These are phyloP conservation scores for Xylaria sp. DNA, from an alignment of 2,329 filamentous ascomycete genomes.

Conservation along the genomic window DNA sequence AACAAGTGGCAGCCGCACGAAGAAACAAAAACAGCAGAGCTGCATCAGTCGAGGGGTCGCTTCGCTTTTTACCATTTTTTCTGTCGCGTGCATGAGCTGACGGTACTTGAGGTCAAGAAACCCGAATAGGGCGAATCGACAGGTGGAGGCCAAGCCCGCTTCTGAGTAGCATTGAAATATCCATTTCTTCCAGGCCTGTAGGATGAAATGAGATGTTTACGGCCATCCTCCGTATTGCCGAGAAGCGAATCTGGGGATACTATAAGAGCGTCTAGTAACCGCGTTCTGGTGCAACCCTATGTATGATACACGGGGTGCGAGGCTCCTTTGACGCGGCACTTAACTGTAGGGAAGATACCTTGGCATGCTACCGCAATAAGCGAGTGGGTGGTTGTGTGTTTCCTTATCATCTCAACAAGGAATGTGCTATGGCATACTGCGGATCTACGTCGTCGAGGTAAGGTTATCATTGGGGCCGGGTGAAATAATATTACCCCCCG, in stretches of 20 bases:
- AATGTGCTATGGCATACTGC: background rate
- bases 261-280: slow-evolving; percentile 29
- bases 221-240: slow-evolving; percentile 23
- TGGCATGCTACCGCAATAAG: background rate
- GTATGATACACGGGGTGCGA: slow-evolving; percentile 15
- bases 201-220: slow-evolving; percentile 29
- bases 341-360: background rate
- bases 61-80: slow-evolving; percentile 14
- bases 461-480: slow-evolving; percentile 18
- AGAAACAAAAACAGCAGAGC: background rate
- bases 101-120: slow-evolving; percentile 3
- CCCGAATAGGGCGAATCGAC: slow-evolving; percentile 26
- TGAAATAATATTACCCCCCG: slow-evolving; percentile 33
- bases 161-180: slow-evolving; percentile 23
- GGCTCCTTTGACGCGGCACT: slow-evolving; percentile 29
- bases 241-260: slow-evolving; percentile 22
- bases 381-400: background rate
- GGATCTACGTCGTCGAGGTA: slow-evolving; percentile 1
- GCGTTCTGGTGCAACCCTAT: slow-evolving; percentile 17
- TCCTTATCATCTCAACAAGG: slow-evolving; percentile 8
- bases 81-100: slow-evolving; percentile 3
- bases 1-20: background rate
- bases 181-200: slow-evolving; percentile 36
- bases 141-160: slow-evolving; percentile 26
- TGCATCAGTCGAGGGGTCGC: background rate